Conservation (phyloP, 306 rosid species). For the Trifolium fragiferum region DNA sequence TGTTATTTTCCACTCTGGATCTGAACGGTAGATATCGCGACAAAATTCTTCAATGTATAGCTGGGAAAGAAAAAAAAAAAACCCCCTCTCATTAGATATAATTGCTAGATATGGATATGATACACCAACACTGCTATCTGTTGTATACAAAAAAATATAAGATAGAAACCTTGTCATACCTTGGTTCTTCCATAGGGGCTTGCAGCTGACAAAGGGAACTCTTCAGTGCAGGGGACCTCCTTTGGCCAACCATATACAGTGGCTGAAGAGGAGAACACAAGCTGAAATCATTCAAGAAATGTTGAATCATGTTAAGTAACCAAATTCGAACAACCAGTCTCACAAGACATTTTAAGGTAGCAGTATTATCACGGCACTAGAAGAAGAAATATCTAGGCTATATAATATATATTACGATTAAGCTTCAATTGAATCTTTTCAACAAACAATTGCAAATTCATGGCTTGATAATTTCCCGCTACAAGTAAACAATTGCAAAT, state of each 20-base stretch:
- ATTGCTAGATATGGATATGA: slow-evolving; percentile 24
- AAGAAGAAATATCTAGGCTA: slow-evolving; percentile 21
- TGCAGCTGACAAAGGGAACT: slow-evolving; percentile 78
- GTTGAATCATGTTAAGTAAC: slow-evolving; percentile 33
- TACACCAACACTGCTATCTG: slow-evolving; percentile 25
- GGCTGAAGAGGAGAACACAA: slow-evolving; percentile 98
- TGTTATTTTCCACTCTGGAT: slow-evolving; percentile 83
- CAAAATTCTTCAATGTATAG: slow-evolving; percentile 88
- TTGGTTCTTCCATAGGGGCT: slow-evolving; percentile 98
- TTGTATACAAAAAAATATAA: neutral
- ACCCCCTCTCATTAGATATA: slow-evolving; percentile 31
- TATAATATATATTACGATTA: slow-evolving; percentile 4
- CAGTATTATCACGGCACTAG: slow-evolving; percentile 1
- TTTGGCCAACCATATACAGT: slow-evolving; percentile 99
- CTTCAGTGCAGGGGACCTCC: slow-evolving; percentile 98
- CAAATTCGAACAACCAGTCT: slow-evolving; percentile 26
- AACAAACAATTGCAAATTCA: neutral
- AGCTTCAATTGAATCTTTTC: slow-evolving; percentile 2
- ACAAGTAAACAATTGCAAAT: neutral
- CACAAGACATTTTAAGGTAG: slow-evolving; percentile 8
- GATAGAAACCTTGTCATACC: slow-evolving; percentile 48
- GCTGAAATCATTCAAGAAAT: slow-evolving; percentile 63
- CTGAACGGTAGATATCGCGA: slow-evolving; percentile 67
- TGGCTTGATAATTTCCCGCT: slow-evolving; percentile 11
- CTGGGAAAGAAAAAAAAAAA: slow-evolving; percentile 58